These are phyloP conservation scores for Penicillium coffeae DNA, from an alignment of 495 filamentous ascomycete genomes.

Conservation along the genomic window DNA sequence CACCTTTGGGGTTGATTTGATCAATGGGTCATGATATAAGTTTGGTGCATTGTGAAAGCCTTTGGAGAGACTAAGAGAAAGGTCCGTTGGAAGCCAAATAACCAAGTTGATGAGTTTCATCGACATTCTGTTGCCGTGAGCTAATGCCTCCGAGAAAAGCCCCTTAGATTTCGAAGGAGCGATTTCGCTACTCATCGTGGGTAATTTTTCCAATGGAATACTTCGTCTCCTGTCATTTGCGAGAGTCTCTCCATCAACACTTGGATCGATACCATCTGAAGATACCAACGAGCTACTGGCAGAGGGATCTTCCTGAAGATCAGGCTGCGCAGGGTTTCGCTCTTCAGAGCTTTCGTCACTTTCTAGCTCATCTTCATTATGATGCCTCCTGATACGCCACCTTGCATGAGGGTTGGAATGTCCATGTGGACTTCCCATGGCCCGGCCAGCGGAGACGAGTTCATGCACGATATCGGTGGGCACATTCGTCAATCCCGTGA, in stretches of 20 bases:
- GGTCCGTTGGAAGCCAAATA: constrained; percentile 74
- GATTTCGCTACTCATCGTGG: constrained; percentile 12
- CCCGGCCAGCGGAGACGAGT: constrained; percentile 51
- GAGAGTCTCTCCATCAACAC: not conserved
- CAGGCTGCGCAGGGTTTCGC: not conserved
- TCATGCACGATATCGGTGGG: constrained; percentile 67
- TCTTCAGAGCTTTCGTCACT: constrained; percentile 2
- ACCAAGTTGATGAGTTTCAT: constrained; percentile 67
- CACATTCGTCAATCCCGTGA: constrained; percentile 79
- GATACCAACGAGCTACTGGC: not conserved
- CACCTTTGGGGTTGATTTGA: constrained; percentile 65
- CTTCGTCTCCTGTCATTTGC: constrained; percentile 5
- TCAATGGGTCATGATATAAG: constrained; percentile 72
- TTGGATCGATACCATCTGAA: not conserved
- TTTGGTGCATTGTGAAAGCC: constrained; percentile 84
- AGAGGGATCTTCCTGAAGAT: not conserved
- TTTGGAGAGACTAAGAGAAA: constrained; percentile 71
- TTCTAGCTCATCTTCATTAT: not conserved
- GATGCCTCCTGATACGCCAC: constrained; percentile 1
- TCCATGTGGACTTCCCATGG: constrained; percentile 55
- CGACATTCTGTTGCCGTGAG: constrained; percentile 17
- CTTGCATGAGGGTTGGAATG: constrained; percentile 16
- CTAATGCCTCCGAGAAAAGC: constrained; percentile 32
- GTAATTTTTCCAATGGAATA: constrained; percentile 10
- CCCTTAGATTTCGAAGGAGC: constrained; percentile 1